A percentile compares a stretch with the other conserved stretches of the same genome.
Conservation (phyloP, 2,329 filamentous ascomycete species). For the Aspergillus sp. region DNA sequence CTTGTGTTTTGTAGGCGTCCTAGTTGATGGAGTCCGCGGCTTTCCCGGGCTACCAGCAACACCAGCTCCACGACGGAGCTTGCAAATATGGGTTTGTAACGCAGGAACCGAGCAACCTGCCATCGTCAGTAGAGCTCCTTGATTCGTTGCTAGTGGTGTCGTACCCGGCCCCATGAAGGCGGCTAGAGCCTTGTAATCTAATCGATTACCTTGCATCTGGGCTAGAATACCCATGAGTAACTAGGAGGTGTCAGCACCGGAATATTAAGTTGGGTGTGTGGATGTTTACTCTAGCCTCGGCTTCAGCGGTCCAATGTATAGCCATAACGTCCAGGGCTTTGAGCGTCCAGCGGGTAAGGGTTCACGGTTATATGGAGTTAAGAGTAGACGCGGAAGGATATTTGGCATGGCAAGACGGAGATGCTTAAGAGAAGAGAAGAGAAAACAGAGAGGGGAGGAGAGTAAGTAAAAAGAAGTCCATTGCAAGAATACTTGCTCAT, state of each 20-base stretch:
- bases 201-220: not conserved
- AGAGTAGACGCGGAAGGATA: too few relatives aligned
- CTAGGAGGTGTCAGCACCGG: not conserved
- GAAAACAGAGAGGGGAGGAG: too few relatives aligned
- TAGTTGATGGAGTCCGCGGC: not conserved
- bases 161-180: conserved; percentile 6
- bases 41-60: not conserved
- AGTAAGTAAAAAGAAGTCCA: too few relatives aligned
- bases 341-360: too few relatives aligned
- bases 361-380: too few relatives aligned
- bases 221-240: conserved; percentile 6
- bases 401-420: too few relatives aligned
- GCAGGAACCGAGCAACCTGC: conserved; percentile 5
- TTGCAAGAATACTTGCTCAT: too few relatives aligned
- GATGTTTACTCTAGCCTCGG: conserved; percentile 2
- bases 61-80: conserved; percentile 4
- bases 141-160: not conserved
- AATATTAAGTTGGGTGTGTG: not conserved
- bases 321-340: not conserved
- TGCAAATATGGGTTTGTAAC: not conserved
- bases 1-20: not conserved
- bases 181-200: conserved; percentile 5
- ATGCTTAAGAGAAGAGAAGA: too few relatives aligned
- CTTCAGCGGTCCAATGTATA: conserved; percentile 1
- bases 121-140: not conserved